Evolutionary conservation across 2,329 filamentous ascomycete species (phyloP).

Genomic region (Bipolaris gigantea): DNA sequence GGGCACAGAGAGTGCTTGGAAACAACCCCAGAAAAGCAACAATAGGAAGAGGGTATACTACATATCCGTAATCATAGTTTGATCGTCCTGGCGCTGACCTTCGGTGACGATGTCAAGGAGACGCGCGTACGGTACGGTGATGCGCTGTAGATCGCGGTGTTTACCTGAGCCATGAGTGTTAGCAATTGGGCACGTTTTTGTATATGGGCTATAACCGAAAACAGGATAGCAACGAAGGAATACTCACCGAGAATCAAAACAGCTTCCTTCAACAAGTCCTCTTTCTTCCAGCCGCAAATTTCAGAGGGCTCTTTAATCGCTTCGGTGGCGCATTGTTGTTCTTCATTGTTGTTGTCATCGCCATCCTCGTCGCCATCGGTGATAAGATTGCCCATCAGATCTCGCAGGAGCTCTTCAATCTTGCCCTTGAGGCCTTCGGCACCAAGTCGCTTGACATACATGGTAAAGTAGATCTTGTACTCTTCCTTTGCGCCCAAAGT

Average conservation of each 20-base stretch:
- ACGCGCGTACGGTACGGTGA: slow-evolving; percentile 95
- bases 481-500: slow-evolving; percentile 86
- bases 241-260: slow-evolving; percentile 81
- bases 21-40: neutral
- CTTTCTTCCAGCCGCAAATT: slow-evolving; percentile 88
- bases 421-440: slow-evolving; percentile 85
- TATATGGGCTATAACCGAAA: neutral
- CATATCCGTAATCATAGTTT: slow-evolving; percentile 42
- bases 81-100: slow-evolving; percentile 31
- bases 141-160: slow-evolving; percentile 88
- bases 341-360: slow-evolving; percentile 60
- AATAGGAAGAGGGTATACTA: slow-evolving; percentile 17
- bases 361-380: slow-evolving; percentile 62
- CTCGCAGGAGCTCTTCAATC: slow-evolving; percentile 87
- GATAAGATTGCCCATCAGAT: slow-evolving; percentile 71
- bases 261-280: slow-evolving; percentile 84
- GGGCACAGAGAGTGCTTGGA: neutral
- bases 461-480: slow-evolving; percentile 91
- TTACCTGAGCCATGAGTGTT: slow-evolving; percentile 64
- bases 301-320: slow-evolving; percentile 62
- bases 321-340: slow-evolving; percentile 55
- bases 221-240: neutral
- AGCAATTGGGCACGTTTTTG: neutral
- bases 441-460: slow-evolving; percentile 95
- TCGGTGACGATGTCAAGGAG: slow-evolving; percentile 41